These are phyloP conservation scores for Saccharomycopsis guyanensis DNA, from an alignment of 805 yeast species.

Conservation along the genomic window DNA sequence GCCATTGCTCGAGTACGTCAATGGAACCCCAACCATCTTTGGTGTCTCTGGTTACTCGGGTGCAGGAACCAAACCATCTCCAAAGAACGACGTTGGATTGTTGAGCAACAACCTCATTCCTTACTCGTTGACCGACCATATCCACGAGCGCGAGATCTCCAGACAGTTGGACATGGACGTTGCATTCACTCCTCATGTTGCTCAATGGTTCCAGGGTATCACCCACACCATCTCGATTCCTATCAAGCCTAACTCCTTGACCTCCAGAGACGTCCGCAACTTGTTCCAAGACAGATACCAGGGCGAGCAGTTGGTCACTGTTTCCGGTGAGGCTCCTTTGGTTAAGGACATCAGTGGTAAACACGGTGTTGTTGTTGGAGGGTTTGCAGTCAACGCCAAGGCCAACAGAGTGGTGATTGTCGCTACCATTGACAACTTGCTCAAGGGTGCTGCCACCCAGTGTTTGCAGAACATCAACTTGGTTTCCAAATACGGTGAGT, in stretches of 20 bases:
- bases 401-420: conserved; percentile 89
- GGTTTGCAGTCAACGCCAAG: conserved; percentile 84
- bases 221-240: conserved; percentile 89
- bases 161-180: conserved; percentile 67
- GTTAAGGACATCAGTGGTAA: conserved; percentile 88
- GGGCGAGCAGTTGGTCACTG: conserved; percentile 76
- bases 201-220: conserved; percentile 99
- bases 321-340: conserved; percentile 87
- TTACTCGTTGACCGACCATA: conserved; percentile 91
- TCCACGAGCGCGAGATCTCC: conserved; percentile 92
- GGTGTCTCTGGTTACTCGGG: conserved; percentile 99
- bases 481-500: conserved; percentile 84
- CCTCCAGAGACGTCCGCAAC: conserved; percentile 76
- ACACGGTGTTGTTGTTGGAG: conserved; percentile 94
- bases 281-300: conserved; percentile 82
- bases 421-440: conserved; percentile 90
- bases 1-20: conserved; percentile 58
- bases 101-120: conserved; percentile 84
- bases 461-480: conserved; percentile 94
- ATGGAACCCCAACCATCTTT: conserved; percentile 75
- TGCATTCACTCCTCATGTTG: conserved; percentile 95
- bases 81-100: conserved; percentile 77
- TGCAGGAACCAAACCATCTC: conserved; percentile 98
- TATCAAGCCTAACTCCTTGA: conserved; percentile 54
- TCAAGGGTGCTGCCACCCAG: conserved; percentile 98